Evolutionary conservation across 192 early-diverging fungal species (phyloP).

Genomic region (Backusella psychrophila): DNA sequence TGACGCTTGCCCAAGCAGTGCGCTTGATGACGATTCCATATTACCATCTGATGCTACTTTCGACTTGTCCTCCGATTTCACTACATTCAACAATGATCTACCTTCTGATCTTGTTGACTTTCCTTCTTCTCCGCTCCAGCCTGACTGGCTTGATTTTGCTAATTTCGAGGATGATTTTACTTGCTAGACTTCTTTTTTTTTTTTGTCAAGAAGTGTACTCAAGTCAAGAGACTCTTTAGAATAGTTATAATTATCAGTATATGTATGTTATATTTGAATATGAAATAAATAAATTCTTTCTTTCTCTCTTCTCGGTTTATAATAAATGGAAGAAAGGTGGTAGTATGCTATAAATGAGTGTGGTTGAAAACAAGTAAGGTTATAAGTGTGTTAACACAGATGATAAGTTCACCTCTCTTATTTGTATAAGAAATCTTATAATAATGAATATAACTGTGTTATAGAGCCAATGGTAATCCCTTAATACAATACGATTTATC

Average conservation of each 20-base stretch:
- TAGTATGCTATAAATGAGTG: too few relatives aligned
- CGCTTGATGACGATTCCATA: background rate
- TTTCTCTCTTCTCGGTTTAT: background rate
- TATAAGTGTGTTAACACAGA: too few relatives aligned
- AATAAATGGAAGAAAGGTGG: background rate
- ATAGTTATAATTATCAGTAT: background rate
- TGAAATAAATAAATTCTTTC: background rate
- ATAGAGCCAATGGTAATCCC: too few relatives aligned
- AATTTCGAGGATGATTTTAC: constrained; percentile 8
- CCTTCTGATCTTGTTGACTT: background rate
- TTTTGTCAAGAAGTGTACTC: background rate
- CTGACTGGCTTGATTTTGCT: constrained; percentile 7
- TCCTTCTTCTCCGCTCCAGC: background rate
- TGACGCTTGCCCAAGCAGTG: background rate
- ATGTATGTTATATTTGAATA: background rate
- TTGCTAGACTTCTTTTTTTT: background rate
- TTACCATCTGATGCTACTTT: background rate
- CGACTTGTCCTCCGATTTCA: background rate
- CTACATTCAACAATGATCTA: background rate
- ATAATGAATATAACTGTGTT: too few relatives aligned
- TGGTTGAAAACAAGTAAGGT: too few relatives aligned
- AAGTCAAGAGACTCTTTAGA: background rate
- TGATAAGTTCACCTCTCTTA: too few relatives aligned
- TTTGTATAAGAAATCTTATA: too few relatives aligned
- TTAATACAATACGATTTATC: too few relatives aligned